Conservation (phyloP, 306 rosid genomes). For the Prunus salicina region DNA sequence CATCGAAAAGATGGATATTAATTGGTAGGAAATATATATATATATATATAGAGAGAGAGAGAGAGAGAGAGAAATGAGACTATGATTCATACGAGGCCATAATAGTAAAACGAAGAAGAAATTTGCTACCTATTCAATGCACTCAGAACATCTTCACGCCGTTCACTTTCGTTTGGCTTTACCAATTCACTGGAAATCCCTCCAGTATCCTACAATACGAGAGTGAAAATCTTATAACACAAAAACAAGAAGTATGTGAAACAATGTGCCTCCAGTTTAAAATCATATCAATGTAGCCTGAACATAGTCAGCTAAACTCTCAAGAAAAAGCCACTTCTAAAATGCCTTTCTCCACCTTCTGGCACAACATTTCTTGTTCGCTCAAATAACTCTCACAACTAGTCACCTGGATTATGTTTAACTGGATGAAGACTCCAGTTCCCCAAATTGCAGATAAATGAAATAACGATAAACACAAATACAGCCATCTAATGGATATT, state of each 20-base stretch:
- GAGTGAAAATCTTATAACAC: background rate
- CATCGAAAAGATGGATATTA: background rate
- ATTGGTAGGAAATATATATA: background rate
- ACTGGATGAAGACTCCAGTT: background rate
- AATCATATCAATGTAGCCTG: background rate
- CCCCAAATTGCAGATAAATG: background rate
- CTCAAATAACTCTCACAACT: slow-evolving; percentile 12
- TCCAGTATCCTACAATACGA: slow-evolving; percentile 59
- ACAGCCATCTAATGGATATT: background rate
- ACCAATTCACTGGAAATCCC: slow-evolving; percentile 45
- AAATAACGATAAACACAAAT: background rate
- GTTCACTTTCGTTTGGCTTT: slow-evolving; percentile 68
- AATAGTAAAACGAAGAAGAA: slow-evolving; percentile 14
- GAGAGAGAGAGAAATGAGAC: background rate
- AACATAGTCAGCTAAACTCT: background rate
- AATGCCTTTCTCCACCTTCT: background rate
- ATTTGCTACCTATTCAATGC: slow-evolving; percentile 64
- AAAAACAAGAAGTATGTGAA: background rate
- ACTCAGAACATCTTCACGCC: slow-evolving; percentile 64
- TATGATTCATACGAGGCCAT: background rate
- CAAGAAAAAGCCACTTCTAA: slow-evolving; percentile 7
- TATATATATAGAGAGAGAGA: background rate
- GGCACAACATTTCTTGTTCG: background rate
- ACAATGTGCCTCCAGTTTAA: slow-evolving; percentile 4
- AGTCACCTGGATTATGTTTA: slow-evolving; percentile 4